Conservation (phyloP, 352 stramenopile species). For the Phytopythium helicoides region DNA sequence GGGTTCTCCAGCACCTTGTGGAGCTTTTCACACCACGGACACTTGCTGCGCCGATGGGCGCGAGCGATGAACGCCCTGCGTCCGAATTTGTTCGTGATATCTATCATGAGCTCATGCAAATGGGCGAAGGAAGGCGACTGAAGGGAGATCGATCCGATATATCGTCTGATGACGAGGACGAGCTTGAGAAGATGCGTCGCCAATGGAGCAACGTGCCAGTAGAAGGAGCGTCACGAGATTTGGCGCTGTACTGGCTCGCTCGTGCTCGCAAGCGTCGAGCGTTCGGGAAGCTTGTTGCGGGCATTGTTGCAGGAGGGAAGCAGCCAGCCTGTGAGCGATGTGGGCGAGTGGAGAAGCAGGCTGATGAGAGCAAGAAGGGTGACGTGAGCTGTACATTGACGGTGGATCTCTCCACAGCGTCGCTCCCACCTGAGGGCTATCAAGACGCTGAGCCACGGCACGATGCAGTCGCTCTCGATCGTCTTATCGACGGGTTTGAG, state of each 20-base stretch:
- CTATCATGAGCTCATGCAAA: conserved; percentile 95
- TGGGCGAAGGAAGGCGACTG: conserved; percentile 86
- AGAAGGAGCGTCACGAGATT: conserved; percentile 76
- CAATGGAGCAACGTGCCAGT: conserved; percentile 87
- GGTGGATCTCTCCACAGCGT: conserved; percentile 68
- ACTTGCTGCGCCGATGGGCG: conserved; percentile 52
- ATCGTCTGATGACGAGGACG: conserved; percentile 91
- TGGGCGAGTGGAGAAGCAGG: conserved; percentile 41
- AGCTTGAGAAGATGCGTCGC: conserved; percentile 84
- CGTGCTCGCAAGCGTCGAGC: conserved; percentile 91
- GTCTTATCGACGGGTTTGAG: conserved; percentile 74
- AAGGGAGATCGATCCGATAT: conserved; percentile 91
- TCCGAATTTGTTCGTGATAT: conserved; percentile 95
- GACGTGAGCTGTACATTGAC: conserved; percentile 68
- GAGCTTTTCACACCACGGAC: conserved; percentile 95
- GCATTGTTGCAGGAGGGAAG: conserved; percentile 80
- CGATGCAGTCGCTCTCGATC: conserved; percentile 73
- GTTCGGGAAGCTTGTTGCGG: conserved; percentile 89
- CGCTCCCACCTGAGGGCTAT: not conserved
- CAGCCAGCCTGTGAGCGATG: conserved; percentile 83
- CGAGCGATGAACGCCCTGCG: conserved; percentile 76
- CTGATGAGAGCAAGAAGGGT: conserved; percentile 26
- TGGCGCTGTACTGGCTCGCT: conserved; percentile 92
- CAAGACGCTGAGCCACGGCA: conserved; percentile 58
- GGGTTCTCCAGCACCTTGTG: conserved; percentile 95